Evolutionary conservation across 345 rosid species (phyloP), one percentile per base, ranked within the genome.

Genomic region (Linum trigynum): DNA sequence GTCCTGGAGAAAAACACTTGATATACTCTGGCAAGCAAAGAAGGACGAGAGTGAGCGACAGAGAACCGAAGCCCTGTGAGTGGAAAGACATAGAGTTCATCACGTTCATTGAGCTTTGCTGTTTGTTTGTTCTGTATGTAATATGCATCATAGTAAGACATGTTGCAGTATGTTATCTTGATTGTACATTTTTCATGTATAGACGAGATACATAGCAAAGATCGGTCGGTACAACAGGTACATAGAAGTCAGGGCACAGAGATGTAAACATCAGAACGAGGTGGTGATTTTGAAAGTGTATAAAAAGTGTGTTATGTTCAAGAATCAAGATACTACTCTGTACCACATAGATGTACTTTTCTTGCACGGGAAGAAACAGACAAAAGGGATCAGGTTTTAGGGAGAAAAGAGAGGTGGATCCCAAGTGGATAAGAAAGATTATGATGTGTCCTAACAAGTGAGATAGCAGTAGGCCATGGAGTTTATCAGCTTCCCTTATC

Each of bases 1-100:
- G 89, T 88, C 23, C 78, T 92, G 53, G 97, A 92, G 80, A 92
- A 88, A 72, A 92, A 92, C 79, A 92, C 92, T n/a, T 91, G 68
- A 83, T 3, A 39, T 39, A 6, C 65, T 62, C 36, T 36, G 10
- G 16, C 7, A 59, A 59, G 2, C 38, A 59, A 59, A 59, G 11
- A 3, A 17, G 9, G 5, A 7, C 9, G 37, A 17, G 11, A 7
- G 37, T 11, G 6, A 16, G 23, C 4, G 16, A 15, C 35, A 40
- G 8, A 7, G 7, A 50, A 62, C 4, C 5, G 16, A 39, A 15
- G 7, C 35, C 14, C 38, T 16, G 53, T 36, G 40, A 36, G 5
- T 23, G 62, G 39, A 11, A 23, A 36, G 36, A 59, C 37, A 59
- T 38, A 16, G 62, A 23, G 62, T 41, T 62, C 8, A 12, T n/a